Base-by-base conservation (phyloP, 139 green algal genomes). In the Volvox africanus region DNA sequence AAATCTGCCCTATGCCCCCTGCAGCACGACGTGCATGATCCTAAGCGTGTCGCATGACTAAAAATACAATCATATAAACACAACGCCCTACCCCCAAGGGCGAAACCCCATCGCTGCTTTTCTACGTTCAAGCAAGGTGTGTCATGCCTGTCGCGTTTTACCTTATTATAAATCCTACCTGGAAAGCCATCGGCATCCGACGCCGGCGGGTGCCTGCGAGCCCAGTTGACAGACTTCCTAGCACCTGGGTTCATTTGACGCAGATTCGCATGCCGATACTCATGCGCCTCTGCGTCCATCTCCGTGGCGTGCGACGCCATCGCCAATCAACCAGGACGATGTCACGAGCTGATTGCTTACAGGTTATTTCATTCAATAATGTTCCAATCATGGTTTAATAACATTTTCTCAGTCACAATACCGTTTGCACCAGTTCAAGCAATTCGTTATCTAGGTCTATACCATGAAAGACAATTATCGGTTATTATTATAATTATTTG, bases 191-290 rank as follows among this genome's bases (percentile, higher is more conserved):
- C 20, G 78, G 36, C 36, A 24, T 50, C 80, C 44, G 80, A n/a
- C 9, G 1, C 80, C 12, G 28, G 9, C 0, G 26, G 26, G 44
- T 44, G 44, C 50, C 80, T 86, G 28, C 50, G 80, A 28, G 80
- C 80, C 80, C 80, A 86, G 80, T 86, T 86, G 26, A 86, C 80
- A 17, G 80, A 86, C 80, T 86, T 86, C 80, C 80, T 24, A 24
- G 24, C 75, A 81, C 20, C 75, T 81, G 75, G 75, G 75, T 55
- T 81, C 75, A 81, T 61, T 24, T 81, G 75, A 19, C 75, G 30
- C 75, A 81, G 75, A 24, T 30, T 81, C 9, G 75, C 75, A 30
- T 30, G 75, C 32, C 75, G 30, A 55, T 81, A 81, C 2, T 28
- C 75, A 6, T 81, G 75, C 44, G 75, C 75, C 6, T 81, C 75